These are phyloP conservation scores for Yamadazyma dushanensis DNA, from an alignment of 1,139 yeast genomes.

Conservation along the genomic window DNA sequence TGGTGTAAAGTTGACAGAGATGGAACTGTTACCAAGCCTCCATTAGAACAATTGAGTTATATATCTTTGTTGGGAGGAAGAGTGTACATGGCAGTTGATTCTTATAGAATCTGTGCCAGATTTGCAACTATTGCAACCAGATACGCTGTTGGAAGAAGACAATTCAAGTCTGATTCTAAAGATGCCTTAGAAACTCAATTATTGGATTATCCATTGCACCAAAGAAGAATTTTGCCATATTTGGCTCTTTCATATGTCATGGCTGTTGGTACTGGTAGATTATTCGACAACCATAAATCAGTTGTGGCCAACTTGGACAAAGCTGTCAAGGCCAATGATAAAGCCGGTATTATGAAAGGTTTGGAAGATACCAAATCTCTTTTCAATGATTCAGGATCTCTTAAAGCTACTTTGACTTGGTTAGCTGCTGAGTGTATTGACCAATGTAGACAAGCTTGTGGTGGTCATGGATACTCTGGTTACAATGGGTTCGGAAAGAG, in stretches of 20 bases:
- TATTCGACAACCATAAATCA: conserved; percentile 30
- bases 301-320: conserved; percentile 34
- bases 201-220: conserved; percentile 50
- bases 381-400: conserved; percentile 46
- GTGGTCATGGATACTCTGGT: conserved; percentile 51
- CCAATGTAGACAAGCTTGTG: conserved; percentile 50
- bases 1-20: conserved; percentile 43
- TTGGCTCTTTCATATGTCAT: conserved; percentile 45
- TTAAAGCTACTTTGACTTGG: conserved; percentile 50
- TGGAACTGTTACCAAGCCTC: conserved; percentile 45
- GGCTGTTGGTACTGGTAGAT: conserved; percentile 41
- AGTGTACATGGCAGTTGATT: conserved; percentile 46
- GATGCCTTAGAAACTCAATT: conserved; percentile 37
- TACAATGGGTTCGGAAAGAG: conserved; percentile 49
- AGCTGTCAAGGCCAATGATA: conserved; percentile 37
- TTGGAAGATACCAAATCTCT: conserved; percentile 41
- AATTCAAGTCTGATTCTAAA: conserved; percentile 33
- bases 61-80: conserved; percentile 48
- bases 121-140: conserved; percentile 45
- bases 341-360: conserved; percentile 29
- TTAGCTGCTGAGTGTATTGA: conserved; percentile 47
- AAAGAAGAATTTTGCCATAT: conserved; percentile 45
- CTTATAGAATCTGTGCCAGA: conserved; percentile 44
- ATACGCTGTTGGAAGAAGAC: conserved; percentile 48
- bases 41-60: conserved; percentile 49